Evolutionary conservation across 805 yeast species (phyloP), one percentile per base, ranked within the genome.

Genomic region (Wickerhamomyces bovis): DNA sequence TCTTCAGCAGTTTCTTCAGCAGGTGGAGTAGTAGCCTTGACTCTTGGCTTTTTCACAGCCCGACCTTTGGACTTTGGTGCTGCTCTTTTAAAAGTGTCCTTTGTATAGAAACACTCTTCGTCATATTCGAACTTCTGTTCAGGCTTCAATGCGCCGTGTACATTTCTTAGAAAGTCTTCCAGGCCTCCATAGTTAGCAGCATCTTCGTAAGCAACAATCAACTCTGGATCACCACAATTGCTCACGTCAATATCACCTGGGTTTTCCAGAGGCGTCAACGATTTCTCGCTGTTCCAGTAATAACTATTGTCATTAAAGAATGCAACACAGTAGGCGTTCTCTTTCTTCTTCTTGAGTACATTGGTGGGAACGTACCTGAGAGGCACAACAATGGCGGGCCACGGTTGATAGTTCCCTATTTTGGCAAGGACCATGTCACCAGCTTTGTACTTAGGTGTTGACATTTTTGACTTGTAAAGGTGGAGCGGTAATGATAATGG

Each of bases 371-470:
- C 21, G 13, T 31, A 43, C 6, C 43, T 35, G 16, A 21, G 35
- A 11, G 53, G 53, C 5, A 50, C n/a, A 31, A 75, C 69, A 42
- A 73, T 69, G 13, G 76, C 70, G 8, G 80, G 80, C 80, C 80
- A 75, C 15, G 71, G 68, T 1, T 75, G 73, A 53, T 63, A 74
- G 18, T 72, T 67, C 15, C 67, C 64, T 70, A 72, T 67, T 48
- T 71, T 72, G 42, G 76, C 72, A 46, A 72, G 60, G 8, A 75
- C 78, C 56, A 69, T 55, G 43, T 67, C 71, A 44, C 59, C 58
- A 8, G 55, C 49, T 33, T 49, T 47, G 30, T 28, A 42, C 12
- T 46, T 33, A 33, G 36, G 36, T 9, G 20, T 28, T 28, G 31
- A 5, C 36, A 33, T 33, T 16, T n/a, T 33, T 18, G n/a, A 13